These are phyloP conservation scores for Aspergillus felis DNA, from an alignment of 2,329 filamentous ascomycete genomes.

Conservation along the genomic window DNA sequence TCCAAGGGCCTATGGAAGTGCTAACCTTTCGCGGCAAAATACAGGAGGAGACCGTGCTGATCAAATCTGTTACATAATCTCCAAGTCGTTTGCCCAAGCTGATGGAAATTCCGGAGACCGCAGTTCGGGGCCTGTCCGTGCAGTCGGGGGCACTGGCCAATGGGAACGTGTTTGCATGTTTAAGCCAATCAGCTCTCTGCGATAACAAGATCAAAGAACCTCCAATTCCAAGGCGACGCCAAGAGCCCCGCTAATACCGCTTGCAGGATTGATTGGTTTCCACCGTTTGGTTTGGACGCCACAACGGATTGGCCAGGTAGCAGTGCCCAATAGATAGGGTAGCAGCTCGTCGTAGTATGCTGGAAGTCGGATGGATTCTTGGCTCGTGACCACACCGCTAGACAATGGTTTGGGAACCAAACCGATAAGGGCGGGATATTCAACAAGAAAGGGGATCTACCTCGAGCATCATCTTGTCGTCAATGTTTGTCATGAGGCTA, in stretches of 20 bases:
- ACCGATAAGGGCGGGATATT: background rate
- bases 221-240: conserved; percentile 15
- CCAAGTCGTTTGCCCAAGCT: background rate
- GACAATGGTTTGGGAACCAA: background rate
- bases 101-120: background rate
- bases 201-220: conserved; percentile 15
- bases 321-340: background rate
- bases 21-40: background rate
- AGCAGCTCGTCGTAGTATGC: background rate
- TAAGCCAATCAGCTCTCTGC: conserved; percentile 8
- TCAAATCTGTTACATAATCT: conserved; percentile 1
- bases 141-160: conserved; percentile 13
- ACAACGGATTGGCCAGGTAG: background rate
- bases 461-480: background rate
- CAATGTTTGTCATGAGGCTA: background rate
- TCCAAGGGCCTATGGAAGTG: background rate
- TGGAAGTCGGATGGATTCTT: background rate
- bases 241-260: conserved; percentile 10
- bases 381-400: background rate
- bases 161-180: background rate
- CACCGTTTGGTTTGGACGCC: background rate
- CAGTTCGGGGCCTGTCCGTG: conserved; percentile 19
- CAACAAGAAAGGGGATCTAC: background rate
- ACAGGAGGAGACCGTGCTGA: too few species aligned
- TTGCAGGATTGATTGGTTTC: conserved; percentile 15